A percentile compares a stretch with the other conserved stretches of the same genome.
These are phyloP conservation scores for Penicillium antarcticum DNA, from an alignment of 495 filamentous ascomycete species.

Conservation along the genomic window DNA sequence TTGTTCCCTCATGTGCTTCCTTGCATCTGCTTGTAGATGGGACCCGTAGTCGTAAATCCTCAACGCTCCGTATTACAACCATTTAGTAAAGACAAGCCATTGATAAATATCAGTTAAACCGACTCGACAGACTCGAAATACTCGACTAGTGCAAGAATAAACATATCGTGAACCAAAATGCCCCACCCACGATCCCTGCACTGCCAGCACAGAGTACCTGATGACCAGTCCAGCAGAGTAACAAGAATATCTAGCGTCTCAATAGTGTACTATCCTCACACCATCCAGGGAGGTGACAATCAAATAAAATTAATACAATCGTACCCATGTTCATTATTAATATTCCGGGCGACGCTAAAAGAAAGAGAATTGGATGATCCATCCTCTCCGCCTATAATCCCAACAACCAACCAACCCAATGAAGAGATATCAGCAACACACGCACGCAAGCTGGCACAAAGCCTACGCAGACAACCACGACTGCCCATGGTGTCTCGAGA, in stretches of 20 bases:
- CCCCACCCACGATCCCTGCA: neutral
- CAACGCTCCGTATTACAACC: neutral
- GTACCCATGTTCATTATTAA: too few species aligned
- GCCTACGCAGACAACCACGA: slow-evolving; percentile 2
- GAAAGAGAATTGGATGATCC: too few species aligned
- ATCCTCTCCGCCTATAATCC: neutral
- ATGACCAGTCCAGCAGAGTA: slow-evolving; percentile 1
- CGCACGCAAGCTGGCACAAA: slow-evolving; percentile 5
- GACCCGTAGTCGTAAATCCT: slow-evolving; percentile 2
- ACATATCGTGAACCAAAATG: neutral
- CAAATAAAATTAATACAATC: neutral
- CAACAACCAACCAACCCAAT: neutral
- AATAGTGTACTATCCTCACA: neutral
- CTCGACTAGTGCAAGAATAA: neutral
- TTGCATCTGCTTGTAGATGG: slow-evolving; percentile 15
- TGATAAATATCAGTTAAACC: neutral
- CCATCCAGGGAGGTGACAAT: neutral
- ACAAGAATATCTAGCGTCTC: neutral
- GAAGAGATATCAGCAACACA: slow-evolving; percentile 7
- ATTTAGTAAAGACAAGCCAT: neutral
- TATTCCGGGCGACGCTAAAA: too few species aligned
- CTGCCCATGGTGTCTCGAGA: slow-evolving; percentile 3
- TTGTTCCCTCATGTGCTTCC: slow-evolving; percentile 28
- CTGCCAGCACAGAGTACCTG: slow-evolving; percentile 2
- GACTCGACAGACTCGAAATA: neutral